phyloP scores from a whole-genome alignment of 1,139 yeast species.

The Yamadazyma oceani region DNA sequence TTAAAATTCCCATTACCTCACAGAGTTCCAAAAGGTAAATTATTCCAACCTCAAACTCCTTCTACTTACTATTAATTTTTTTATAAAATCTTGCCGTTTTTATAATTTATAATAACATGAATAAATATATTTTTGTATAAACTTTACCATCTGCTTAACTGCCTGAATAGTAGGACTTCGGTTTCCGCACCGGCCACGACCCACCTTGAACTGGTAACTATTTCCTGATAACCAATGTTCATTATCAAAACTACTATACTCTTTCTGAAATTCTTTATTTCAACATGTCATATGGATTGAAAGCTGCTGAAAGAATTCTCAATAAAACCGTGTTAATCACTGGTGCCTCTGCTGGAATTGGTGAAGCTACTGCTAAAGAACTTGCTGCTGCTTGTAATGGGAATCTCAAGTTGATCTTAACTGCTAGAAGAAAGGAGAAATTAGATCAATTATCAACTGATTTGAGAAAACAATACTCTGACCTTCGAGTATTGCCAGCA shows the following conservation, averaged over 20 bases:
- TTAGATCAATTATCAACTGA: constrained; percentile 29
- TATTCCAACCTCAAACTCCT: constrained; percentile 93
- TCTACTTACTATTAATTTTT: constrained; percentile 85
- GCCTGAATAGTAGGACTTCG: too few relatives aligned
- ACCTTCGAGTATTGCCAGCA: constrained; percentile 26
- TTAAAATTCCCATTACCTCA: constrained; percentile 99
- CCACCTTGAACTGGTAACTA: too few relatives aligned
- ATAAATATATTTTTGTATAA: constrained; percentile 3
- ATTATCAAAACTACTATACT: neutral
- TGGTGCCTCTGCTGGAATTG: constrained; percentile 74
- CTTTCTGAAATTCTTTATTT: too few relatives aligned
- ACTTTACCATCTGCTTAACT: too few relatives aligned
- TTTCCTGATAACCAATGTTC: too few relatives aligned
- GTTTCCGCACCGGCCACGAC: too few relatives aligned
- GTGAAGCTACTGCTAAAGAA: constrained; percentile 44
- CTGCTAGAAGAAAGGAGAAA: constrained; percentile 44
- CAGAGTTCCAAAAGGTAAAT: constrained; percentile 92
- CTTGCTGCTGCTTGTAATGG: constrained; percentile 42
- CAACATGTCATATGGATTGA: constrained; percentile 49
- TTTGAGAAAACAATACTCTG: constrained; percentile 25
- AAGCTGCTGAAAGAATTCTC: constrained; percentile 59
- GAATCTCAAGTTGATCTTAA: constrained; percentile 37
- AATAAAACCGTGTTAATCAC: constrained; percentile 64
- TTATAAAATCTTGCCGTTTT: constrained; percentile 1
- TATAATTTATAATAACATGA: constrained; percentile 1